Evolutionary conservation across 2,329 filamentous ascomycete species (phyloP).

Genomic region (Aspergillus ruber): DNA sequence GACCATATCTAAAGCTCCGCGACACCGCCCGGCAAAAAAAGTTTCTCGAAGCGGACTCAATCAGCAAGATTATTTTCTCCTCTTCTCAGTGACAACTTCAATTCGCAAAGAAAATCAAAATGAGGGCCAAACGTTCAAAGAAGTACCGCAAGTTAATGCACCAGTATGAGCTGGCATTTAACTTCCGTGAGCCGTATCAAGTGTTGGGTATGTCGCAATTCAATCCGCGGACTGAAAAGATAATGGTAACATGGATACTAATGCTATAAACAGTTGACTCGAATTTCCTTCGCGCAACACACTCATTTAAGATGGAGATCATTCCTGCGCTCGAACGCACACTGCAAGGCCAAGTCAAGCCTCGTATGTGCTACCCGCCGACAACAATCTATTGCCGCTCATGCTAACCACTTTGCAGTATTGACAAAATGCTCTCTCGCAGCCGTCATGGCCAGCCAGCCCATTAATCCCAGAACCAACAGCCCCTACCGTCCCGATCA

Average conservation of each 20-base stretch:
- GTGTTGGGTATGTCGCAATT: conserved; percentile 55
- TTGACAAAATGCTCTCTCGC: conserved; percentile 62
- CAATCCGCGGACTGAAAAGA: background rate
- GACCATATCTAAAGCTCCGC: conserved; percentile 17
- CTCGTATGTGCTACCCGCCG: conserved; percentile 49
- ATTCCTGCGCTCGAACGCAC: conserved; percentile 68
- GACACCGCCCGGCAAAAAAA: conserved; percentile 33
- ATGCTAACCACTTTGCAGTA: conserved; percentile 46
- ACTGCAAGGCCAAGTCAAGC: conserved; percentile 80
- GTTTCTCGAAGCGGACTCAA: conserved; percentile 17
- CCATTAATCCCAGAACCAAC: conserved; percentile 32
- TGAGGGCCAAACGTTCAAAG: conserved; percentile 64
- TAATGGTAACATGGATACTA: conserved; percentile 6
- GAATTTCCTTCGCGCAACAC: conserved; percentile 73
- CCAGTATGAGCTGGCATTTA: conserved; percentile 79
- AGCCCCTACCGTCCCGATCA: conserved; percentile 35
- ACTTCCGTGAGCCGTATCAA: conserved; percentile 92
- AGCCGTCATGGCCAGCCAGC: conserved; percentile 35
- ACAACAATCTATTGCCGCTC: background rate
- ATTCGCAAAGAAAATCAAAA: conserved; percentile 35
- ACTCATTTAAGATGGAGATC: conserved; percentile 85
- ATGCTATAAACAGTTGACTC: conserved; percentile 60
- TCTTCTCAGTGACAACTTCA: conserved; percentile 4
- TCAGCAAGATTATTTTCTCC: conserved; percentile 1
- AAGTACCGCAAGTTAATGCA: conserved; percentile 89